Percentiles rank a stretch among this genome's conserved stretches.
These are phyloP conservation scores for Rhodotorula babjevae DNA, from an alignment of 768 basidiomycete genomes.

Conservation along the genomic window DNA sequence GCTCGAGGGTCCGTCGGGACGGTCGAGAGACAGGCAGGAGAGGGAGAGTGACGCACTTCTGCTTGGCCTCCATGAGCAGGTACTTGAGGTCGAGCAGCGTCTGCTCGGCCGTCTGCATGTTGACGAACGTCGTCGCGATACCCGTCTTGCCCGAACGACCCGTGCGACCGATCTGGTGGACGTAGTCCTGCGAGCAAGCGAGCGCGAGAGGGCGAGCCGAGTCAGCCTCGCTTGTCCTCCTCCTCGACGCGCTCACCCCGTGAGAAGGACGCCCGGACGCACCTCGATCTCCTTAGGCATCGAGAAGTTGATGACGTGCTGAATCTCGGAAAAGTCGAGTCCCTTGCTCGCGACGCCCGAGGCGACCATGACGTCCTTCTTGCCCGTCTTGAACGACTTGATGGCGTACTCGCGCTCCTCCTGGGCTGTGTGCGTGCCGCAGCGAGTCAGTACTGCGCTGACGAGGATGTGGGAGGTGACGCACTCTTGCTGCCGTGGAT, in stretches of 20 bases:
- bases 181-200: constrained; percentile 63
- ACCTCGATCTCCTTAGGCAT: constrained; percentile 98
- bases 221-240: not conserved
- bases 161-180: constrained; percentile 97
- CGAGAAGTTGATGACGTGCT: constrained; percentile 96
- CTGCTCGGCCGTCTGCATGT: constrained; percentile 95
- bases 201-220: too few species aligned
- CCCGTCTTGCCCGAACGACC: constrained; percentile 97
- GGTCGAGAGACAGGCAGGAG: not conserved
- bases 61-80: constrained; percentile 90
- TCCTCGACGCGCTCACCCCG: not conserved
- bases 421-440: constrained; percentile 67
- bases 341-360: constrained; percentile 97
- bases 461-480: too few species aligned
- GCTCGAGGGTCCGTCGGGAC: too few species aligned
- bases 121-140: constrained; percentile 95
- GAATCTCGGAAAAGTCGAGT: constrained; percentile 96
- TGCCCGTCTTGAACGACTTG: constrained; percentile 93
- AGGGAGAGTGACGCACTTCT: constrained; percentile 62
- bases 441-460: too few species aligned
- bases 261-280: not conserved
- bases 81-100: constrained; percentile 96
- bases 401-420: constrained; percentile 99
- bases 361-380: constrained; percentile 99
- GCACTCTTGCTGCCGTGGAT: constrained; percentile 96